These are phyloP conservation scores for Fraxinus americana DNA, from an alignment of 257 asterid genomes.

Conservation along the genomic window DNA sequence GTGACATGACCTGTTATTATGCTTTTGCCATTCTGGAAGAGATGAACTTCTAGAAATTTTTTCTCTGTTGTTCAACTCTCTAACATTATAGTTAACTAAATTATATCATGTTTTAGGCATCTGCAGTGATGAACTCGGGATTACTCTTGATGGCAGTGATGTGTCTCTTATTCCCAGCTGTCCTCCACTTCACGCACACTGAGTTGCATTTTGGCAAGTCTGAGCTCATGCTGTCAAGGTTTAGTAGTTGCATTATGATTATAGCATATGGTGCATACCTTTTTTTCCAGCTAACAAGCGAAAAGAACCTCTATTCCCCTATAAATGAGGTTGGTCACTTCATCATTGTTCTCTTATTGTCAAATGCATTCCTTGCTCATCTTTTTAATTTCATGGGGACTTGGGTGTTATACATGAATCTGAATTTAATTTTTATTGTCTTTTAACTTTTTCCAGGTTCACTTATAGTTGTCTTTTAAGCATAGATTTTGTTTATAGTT, in stretches of 20 bases:
- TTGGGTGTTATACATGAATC: not conserved
- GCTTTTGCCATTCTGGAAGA: not conserved
- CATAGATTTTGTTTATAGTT: slow-evolving; percentile 12
- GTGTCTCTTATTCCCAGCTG: slow-evolving; percentile 78
- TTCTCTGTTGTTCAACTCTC: not conserved
- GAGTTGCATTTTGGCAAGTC: slow-evolving; percentile 83
- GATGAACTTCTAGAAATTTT: no score
- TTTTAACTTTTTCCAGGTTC: not conserved
- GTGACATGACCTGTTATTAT: slow-evolving; percentile 11
- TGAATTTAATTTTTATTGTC: not conserved
- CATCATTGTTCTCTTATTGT: not conserved
- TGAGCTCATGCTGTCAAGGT: slow-evolving; percentile 81
- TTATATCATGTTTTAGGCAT: slow-evolving; percentile 42
- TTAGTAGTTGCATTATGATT: slow-evolving; percentile 87
- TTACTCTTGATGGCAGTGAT: slow-evolving; percentile 89
- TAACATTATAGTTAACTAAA: slow-evolving; percentile 10
- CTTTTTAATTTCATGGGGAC: not conserved
- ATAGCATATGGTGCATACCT: slow-evolving; percentile 74
- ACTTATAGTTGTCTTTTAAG: not conserved
- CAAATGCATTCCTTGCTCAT: not conserved
- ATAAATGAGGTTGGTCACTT: slow-evolving; percentile 55
- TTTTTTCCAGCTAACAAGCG: slow-evolving; percentile 69
- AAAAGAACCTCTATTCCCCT: slow-evolving; percentile 55
- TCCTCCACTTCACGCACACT: slow-evolving; percentile 74
- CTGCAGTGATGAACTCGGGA: slow-evolving; percentile 74